A percentile compares a stretch with the other conserved stretches of the same genome.
Conservation (phyloP, 495 filamentous ascomycete species). For the Lentithecium fluviatile region DNA sequence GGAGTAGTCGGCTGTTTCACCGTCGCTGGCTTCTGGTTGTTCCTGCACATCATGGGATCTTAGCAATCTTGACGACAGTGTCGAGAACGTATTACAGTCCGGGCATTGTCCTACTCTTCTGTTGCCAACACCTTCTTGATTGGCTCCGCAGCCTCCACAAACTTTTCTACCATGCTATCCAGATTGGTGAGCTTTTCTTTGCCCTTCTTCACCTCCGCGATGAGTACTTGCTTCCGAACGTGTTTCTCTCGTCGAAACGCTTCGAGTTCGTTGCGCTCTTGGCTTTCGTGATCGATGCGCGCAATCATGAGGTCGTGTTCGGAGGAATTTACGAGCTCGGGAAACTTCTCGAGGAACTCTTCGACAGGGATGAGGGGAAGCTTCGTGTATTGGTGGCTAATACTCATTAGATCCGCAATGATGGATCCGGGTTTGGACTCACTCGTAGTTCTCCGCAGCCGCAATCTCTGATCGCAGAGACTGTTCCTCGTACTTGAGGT, state of each 20-base stretch:
- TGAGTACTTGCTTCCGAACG: conserved; percentile 86
- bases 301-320: conserved; percentile 85
- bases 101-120: conserved; percentile 11
- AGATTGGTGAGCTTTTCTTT: conserved; percentile 88
- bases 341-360: conserved; percentile 76
- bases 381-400: conserved; percentile 80
- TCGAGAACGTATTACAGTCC: background rate
- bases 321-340: conserved; percentile 66
- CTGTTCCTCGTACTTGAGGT: conserved; percentile 93
- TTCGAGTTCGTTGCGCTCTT: conserved; percentile 81
- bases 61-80: too few relatives aligned
- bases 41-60: too few relatives aligned
- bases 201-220: conserved; percentile 90
- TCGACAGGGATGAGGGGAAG: conserved; percentile 81
- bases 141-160: conserved; percentile 61
- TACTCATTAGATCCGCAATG: background rate
- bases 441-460: conserved; percentile 92
- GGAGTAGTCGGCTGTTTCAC: too few relatives aligned
- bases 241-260: conserved; percentile 80
- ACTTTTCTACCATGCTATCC: conserved; percentile 86
- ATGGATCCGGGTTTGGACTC: conserved; percentile 43
- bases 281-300: conserved; percentile 86
- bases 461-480: conserved; percentile 87
- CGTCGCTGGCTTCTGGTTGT: too few relatives aligned
- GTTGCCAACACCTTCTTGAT: conserved; percentile 23